Evolutionary conservation across 2,329 filamentous ascomycete genomes (phyloP), one percentile per base, ranked within the genome.

Genomic region (Rasamsonia emersonii): DNA sequence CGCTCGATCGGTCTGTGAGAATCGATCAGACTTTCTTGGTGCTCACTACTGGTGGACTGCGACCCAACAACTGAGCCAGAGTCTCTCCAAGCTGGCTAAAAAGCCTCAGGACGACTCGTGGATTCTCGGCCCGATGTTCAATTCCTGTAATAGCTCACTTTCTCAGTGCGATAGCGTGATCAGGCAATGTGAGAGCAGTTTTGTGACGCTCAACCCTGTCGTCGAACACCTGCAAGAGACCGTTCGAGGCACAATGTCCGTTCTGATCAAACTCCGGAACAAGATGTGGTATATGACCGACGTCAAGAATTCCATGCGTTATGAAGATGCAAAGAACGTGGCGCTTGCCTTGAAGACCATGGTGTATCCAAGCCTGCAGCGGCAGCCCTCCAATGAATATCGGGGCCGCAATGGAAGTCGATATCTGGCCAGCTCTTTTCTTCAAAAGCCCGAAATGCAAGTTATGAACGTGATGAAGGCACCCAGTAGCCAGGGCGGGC

Each of bases 211-310:
- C 13, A 86, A 86, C 50, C 82, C 86, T 45, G 85, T 80, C 15
- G 79, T 89, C 47, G 82, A 86, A 47, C 75, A 82, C 3, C 78
- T 86, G 28, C 84, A 89, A 46, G 72, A 70, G 3, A 71, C 77
- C 9, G 79, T 88, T 20, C 80, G 86, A 24, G 70, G 75, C 4
- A 83, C 86, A 74, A 82, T 85, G 70, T 69, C 70, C 37, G 75
- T 76, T 4, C 69, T 91, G 21, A 75, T 79, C 36, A 78, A 81
- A 14, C 69, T 95, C 23, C 77, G 91, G 24, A 84, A 94, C 55
- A 96, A 96, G 67, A 94, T 96, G 84, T 98, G 91, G 91, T 98
- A 93, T 54, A 83, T 91, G 38, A 89, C 84, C 1, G 86, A 95
- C 55, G 88, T 96, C 17, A 81, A 85, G 40, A 88, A 89, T 47